Evolutionary conservation across 148 eudicot genomes (phyloP).

Genomic region (Amaranthus cruentus): DNA sequence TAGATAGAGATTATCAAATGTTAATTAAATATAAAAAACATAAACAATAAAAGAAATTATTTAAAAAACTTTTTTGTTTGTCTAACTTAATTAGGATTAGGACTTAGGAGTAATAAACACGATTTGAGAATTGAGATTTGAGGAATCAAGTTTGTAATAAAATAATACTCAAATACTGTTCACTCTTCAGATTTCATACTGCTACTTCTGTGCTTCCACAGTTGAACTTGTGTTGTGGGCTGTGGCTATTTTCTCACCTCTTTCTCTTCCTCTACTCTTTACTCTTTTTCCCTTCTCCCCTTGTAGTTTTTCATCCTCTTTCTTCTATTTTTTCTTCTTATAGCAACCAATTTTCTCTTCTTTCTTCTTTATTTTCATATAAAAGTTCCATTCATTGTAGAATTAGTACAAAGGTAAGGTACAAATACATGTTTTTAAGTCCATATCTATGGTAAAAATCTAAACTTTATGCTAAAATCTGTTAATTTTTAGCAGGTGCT

Average conservation of each 20-base stretch:
- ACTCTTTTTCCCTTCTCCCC: background rate
- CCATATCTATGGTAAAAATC: background rate
- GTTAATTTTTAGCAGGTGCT: background rate
- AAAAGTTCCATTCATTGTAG: constrained; percentile 12
- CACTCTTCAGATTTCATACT: background rate
- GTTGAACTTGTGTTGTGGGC: constrained; percentile 6
- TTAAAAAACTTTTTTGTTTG: too few relatives aligned
- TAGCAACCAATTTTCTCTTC: background rate
- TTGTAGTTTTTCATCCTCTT: background rate
- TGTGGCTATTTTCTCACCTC: background rate
- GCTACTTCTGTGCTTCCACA: constrained; percentile 15
- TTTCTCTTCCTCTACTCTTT: background rate
- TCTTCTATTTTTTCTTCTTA: background rate
- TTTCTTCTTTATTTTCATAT: background rate
- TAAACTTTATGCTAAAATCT: background rate
- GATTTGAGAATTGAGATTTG: background rate
- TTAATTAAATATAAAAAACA: too few relatives aligned
- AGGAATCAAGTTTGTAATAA: constrained; percentile 9
- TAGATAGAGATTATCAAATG: too few relatives aligned
- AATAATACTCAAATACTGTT: constrained; percentile 9
- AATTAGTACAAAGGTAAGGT: background rate
- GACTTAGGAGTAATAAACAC: background rate
- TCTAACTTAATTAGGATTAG: background rate
- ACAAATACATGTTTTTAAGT: background rate
- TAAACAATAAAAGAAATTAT: too few relatives aligned